Evolutionary conservation across 352 stramenopile genomes (phyloP).

Genomic region (Plasmopara viticola): DNA sequence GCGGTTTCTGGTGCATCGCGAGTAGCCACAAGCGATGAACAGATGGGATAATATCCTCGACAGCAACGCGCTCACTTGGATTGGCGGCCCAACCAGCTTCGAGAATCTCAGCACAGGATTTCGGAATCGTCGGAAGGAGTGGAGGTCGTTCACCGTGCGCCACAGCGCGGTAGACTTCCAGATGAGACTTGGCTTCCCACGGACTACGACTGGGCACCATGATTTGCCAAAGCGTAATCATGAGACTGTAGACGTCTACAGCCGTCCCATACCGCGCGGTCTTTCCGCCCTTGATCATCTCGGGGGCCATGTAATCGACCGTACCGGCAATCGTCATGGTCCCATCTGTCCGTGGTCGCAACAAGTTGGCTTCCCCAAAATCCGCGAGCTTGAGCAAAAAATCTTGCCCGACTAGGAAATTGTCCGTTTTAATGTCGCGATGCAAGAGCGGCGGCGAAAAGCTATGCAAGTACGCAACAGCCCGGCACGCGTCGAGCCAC

Average conservation of each 20-base stretch:
- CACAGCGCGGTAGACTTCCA: slow-evolving; percentile 76
- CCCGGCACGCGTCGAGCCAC: slow-evolving; percentile 76
- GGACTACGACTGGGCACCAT: slow-evolving; percentile 70
- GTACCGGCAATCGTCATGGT: slow-evolving; percentile 85
- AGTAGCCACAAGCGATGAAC: slow-evolving; percentile 75
- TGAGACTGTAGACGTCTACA: slow-evolving; percentile 80
- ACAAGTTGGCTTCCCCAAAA: slow-evolving; percentile 81
- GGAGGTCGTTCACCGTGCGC: slow-evolving; percentile 66
- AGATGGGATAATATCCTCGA: slow-evolving; percentile 69
- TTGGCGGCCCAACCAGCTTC: slow-evolving; percentile 66
- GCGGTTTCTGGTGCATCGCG: slow-evolving; percentile 64
- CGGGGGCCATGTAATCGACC: slow-evolving; percentile 81
- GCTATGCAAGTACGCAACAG: slow-evolving; percentile 79
- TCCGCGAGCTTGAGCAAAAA: slow-evolving; percentile 77
- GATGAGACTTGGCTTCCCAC: slow-evolving; percentile 65
- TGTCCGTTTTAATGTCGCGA: slow-evolving; percentile 84
- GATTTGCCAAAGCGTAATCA: slow-evolving; percentile 87
- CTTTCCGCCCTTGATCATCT: slow-evolving; percentile 82
- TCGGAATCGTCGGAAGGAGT: slow-evolving; percentile 60
- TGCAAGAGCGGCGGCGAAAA: slow-evolving; percentile 76
- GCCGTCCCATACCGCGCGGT: slow-evolving; percentile 70
- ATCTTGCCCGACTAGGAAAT: slow-evolving; percentile 75
- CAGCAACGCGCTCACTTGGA: slow-evolving; percentile 59
- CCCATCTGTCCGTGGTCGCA: slow-evolving; percentile 62
- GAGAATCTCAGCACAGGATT: slow-evolving; percentile 66